Conservation (phyloP, 2,329 filamentous ascomycete genomes). For the Phialophora chinensis region DNA sequence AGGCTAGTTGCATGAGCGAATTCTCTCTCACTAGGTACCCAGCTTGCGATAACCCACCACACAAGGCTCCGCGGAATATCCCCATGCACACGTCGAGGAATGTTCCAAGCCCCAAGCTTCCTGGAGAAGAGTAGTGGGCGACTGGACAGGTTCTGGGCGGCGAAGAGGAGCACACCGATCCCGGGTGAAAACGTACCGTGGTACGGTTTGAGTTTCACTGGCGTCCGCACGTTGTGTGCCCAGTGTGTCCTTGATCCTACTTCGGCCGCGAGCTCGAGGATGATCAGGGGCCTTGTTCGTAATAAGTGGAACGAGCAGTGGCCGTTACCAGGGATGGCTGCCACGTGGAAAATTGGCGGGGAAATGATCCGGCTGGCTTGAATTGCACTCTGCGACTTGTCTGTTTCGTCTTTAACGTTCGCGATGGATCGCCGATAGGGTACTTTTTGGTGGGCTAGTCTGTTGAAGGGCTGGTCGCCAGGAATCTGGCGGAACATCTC, state of each 20-base stretch:
- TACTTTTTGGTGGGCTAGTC: constrained; percentile 1
- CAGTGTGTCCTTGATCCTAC: neutral
- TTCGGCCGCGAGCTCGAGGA: constrained; percentile 16
- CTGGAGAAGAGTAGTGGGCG: neutral
- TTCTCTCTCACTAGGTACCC: neutral
- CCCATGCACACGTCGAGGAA: neutral
- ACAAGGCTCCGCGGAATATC: neutral
- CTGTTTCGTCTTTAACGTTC: neutral
- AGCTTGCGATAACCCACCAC: neutral
- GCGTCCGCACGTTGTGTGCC: neutral
- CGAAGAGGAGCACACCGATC: neutral
- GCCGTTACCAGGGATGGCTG: constrained; percentile 24
- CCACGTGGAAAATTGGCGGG: constrained; percentile 32
- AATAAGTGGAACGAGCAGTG: constrained; percentile 11
- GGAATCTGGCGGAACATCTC: constrained; percentile 1
- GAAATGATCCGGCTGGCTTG: constrained; percentile 21
- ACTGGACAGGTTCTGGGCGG: neutral
- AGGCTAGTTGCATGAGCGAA: neutral
- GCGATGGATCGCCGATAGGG: constrained; percentile 10
- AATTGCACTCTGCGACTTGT: constrained; percentile 7
- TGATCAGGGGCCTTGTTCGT: constrained; percentile 18
- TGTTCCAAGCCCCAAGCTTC: neutral
- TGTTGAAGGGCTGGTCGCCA: neutral
- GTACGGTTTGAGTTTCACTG: neutral
- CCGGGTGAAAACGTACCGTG: neutral